Evolutionary conservation across 2,329 filamentous ascomycete genomes (phyloP), one percentile per base, ranked within the genome.

Genomic region (Trichoderma hamatum): DNA sequence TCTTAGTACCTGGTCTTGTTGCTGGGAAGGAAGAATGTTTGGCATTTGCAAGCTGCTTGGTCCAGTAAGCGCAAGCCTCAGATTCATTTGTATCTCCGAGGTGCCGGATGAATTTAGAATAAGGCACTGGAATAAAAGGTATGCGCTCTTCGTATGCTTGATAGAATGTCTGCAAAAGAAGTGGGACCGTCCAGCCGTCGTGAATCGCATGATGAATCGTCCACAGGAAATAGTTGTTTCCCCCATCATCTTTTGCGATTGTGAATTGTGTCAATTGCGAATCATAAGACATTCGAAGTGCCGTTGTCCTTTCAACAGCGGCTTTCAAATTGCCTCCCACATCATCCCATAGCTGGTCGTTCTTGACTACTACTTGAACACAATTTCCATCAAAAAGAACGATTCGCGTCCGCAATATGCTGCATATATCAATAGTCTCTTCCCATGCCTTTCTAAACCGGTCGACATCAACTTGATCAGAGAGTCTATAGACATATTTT

Each of bases 401-500:
- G n/a, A 72, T 66, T 19, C 68, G 56, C 1, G 71, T 70, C 13
- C 71, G 36, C 5, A 72, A 30, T 21, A 52, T 70, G 10, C 21
- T 7, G 14, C 64, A 68, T 10, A 46, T 14, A 4, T 46, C 32
- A 11, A 67, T 64, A 11, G 67, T 68, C 3, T 56, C 51, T 43
- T 71, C 69, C 69, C 71, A 72, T 14, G 71, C 59, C 3, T 7
- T n/a, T 32, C 65, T 69, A 21, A 72, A 71, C 5, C 59, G 67
- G 24, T 21, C 24, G 0, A 68, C 36, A 10, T 78, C 71, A 5
- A 75, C 43, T 7, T 72, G 11, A 5, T 52, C 58, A 0, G 72
- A 51, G 2, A 77, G 72, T 14, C 64, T 63, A 26, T 75, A 69
- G 14, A 73, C 73, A 65, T 75, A 72, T 55, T 76, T 73, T 2